Base-by-base conservation (phyloP, 768 basidiomycete genomes). In the Suillus bovinus region DNA sequence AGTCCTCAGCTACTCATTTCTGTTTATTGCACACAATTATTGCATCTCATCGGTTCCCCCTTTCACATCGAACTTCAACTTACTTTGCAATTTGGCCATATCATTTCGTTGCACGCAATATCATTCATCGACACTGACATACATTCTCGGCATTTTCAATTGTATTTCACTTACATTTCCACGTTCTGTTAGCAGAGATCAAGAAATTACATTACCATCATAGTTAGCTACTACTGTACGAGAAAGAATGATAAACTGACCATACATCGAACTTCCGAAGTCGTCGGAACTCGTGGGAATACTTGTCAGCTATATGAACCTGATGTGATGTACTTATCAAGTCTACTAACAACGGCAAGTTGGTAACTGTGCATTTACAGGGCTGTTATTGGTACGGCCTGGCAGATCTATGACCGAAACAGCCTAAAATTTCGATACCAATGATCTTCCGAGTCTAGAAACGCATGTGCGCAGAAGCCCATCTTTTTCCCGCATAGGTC, bases 161-260 rank as follows among this genome's bases (percentile, higher is more conserved):
- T 74, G 72, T 74, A 74, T 71, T 69, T 74, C 63, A 53, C 69
- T 67, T 65, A 69, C 72, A 73, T 68, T 59, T 75, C 73, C 68
- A 62, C 74, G 62, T 63, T 63, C 53, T 59, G 57, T n/a, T 49
- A 64, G 59, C 65, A 73, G 68, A 49, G 16, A 50, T 50, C 47
- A 49, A 49, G 27, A 50, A 27, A 70, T 68, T 75, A 73, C 72
- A 65, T 74, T 72, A 75, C 72, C 62, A 64, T 59, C 70, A 68
- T 72, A 56, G 38, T 56, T 56, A 27, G 17, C 36, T 11, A 38
- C 17, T 38, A 38, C 38, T 56, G 38, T 56, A 56, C 55, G 55
- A 56, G 55, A 56, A 56, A 29, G 11, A 41, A 56, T 39, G 55
- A 38, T 39, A 56, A 29, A 56, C 36, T 17, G 54, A 20, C 24